These are phyloP conservation scores for Pichiaceae sp. DNA, from an alignment of 1,139 yeast species.

Conservation along the genomic window DNA sequence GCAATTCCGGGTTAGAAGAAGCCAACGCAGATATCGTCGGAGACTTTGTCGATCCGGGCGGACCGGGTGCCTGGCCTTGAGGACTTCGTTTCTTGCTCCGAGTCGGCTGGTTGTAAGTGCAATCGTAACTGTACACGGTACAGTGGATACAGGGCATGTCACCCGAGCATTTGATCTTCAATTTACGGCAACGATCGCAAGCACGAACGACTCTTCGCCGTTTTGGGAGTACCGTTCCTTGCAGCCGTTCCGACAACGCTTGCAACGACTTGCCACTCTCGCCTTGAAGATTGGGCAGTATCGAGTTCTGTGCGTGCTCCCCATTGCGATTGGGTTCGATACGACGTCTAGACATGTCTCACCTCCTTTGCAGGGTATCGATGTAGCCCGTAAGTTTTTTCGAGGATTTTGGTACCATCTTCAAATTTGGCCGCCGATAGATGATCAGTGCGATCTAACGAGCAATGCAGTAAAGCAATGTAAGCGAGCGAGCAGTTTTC, in stretches of 20 bases:
- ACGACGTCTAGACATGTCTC: no score
- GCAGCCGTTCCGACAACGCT: not conserved
- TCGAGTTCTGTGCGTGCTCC: no score
- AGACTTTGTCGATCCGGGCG: slow-evolving; percentile 2
- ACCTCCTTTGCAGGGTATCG: no score
- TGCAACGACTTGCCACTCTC: no score
- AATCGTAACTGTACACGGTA: slow-evolving; percentile 74
- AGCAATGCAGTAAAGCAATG: no score
- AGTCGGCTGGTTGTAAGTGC: slow-evolving; percentile 49
- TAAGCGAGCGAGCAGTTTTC: no score
- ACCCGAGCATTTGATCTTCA: slow-evolving; percentile 86
- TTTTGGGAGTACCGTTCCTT: slow-evolving; percentile 27
- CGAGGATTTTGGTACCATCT: no score
- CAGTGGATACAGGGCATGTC: slow-evolving; percentile 83
- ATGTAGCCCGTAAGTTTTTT: no score
- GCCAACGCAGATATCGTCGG: slow-evolving; percentile 11
- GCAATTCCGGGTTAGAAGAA: slow-evolving; percentile 16
- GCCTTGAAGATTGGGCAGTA: no score
- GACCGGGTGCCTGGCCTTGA: slow-evolving; percentile 2
- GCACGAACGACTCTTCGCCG: slow-evolving; percentile 78
- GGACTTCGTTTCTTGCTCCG: slow-evolving; percentile 14
- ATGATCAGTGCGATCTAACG: no score
- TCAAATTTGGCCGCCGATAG: no score
- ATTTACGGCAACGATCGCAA: slow-evolving; percentile 61
- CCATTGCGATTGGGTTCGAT: no score